phyloP scores from a whole-genome alignment of 331 rosid genomes.

The Acacia pycnantha region DNA sequence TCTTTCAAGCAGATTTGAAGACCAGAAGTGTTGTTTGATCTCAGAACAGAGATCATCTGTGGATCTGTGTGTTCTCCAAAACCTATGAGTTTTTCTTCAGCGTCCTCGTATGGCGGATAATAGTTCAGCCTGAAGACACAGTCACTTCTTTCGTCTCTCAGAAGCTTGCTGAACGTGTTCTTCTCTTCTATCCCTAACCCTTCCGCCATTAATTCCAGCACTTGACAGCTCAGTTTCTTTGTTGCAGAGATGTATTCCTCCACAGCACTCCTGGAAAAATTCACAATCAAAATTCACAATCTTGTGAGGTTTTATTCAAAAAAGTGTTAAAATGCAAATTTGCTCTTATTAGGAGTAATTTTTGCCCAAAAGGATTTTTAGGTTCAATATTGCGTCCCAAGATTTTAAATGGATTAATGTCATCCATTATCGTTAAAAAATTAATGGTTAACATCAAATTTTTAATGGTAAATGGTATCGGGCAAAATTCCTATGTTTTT shows the following conservation, averaged over 20 bases:
- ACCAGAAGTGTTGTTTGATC: constrained; percentile 82
- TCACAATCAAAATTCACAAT: background rate
- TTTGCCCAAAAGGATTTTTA: no score
- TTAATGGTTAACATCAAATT: no score
- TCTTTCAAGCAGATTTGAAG: constrained; percentile 71
- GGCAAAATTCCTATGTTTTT: constrained; percentile 6
- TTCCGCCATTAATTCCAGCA: constrained; percentile 66
- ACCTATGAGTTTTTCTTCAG: constrained; percentile 56
- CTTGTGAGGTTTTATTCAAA: background rate
- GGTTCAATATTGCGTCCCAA: no score
- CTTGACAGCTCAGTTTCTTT: constrained; percentile 49
- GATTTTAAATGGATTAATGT: no score
- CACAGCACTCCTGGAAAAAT: constrained; percentile 43
- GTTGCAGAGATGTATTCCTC: constrained; percentile 42
- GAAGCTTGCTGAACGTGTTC: constrained; percentile 52
- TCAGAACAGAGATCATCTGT: constrained; percentile 77
- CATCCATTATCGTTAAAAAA: accelerated
- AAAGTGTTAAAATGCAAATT: background rate
- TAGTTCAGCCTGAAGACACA: constrained; percentile 67
- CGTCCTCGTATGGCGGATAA: constrained; percentile 62
- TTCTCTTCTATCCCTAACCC: constrained; percentile 53
- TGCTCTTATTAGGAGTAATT: no score
- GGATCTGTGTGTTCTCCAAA: constrained; percentile 99
- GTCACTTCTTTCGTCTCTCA: constrained; percentile 69
- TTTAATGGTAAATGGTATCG: no score